These are phyloP conservation scores for Rhypophila decipiens DNA, from an alignment of 495 filamentous ascomycete species.

Conservation along the genomic window DNA sequence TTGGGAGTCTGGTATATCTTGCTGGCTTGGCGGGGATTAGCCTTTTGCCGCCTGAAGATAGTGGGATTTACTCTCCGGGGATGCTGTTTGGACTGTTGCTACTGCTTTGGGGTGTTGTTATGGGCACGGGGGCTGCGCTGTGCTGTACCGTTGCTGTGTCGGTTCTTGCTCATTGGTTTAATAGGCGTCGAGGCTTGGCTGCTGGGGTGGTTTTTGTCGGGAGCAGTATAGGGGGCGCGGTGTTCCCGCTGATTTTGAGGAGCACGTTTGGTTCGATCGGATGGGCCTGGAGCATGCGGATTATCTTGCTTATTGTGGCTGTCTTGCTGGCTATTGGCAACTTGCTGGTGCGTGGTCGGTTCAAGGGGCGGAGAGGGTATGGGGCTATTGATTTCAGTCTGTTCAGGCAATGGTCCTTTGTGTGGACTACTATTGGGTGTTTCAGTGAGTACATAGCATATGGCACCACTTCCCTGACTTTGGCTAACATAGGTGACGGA, in stretches of 20 bases:
- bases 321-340: slow-evolving; percentile 17
- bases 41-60: slow-evolving; percentile 1
- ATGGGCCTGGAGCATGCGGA: slow-evolving; percentile 42
- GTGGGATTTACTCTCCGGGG: not conserved
- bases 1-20: slow-evolving; percentile 3
- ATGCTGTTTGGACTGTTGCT: slow-evolving; percentile 5
- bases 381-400: slow-evolving; percentile 4
- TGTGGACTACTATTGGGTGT: slow-evolving; percentile 6
- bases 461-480: not conserved
- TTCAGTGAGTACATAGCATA: slow-evolving; percentile 6
- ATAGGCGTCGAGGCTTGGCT: slow-evolving; percentile 38
- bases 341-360: slow-evolving; percentile 4
- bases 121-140: slow-evolving; percentile 6
- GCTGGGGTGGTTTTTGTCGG: slow-evolving; percentile 47
- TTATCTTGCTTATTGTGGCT: slow-evolving; percentile 37
- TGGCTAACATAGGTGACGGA: no score
- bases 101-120: slow-evolving; percentile 5
- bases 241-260: slow-evolving; percentile 42
- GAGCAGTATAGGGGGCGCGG: slow-evolving; percentile 41
- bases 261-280: slow-evolving; percentile 26
- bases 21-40: slow-evolving; percentile 1
- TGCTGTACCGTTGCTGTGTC: slow-evolving; percentile 7
- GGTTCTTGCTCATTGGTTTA: slow-evolving; percentile 40
- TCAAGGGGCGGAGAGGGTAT: slow-evolving; percentile 3
- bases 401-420: slow-evolving; percentile 1